Base-by-base conservation (phyloP, 805 yeast species). In the Pichia nakasei region DNA sequence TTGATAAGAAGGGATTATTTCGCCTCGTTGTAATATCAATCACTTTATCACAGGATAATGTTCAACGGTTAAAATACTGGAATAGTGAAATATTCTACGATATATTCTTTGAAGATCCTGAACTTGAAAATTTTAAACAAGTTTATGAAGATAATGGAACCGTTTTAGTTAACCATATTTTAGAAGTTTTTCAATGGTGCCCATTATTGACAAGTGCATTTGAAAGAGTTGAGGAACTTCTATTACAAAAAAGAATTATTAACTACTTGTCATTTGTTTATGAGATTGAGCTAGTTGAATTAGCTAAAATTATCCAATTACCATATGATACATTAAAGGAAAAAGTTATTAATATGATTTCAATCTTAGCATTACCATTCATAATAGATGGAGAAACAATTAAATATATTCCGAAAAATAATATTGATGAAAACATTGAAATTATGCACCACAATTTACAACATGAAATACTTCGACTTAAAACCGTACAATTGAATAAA, bases 21-120 rank as follows among this genome's bases (percentile, higher is more conserved):
- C 12, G 17, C 12, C 9, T 29, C 32, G 15, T 29, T 8, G 13
- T 8, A 15, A 2, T 29, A 3, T 29, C 17, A 4, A 29, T 29
- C 13, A 29, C 15, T 29, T 15, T 29, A 12, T 7, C 17, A 13
- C 17, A 29, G 8, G 13, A 29, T 4, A 19, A 50, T 50, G 4
- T 4, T 55, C 52, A 9, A 54, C 55, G 24, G 17, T 20, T 9
- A 18, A 37, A 12, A 3, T 35, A 12, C 12, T 41, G 32, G 50
- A 52, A 5, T 9, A 19, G 9, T 9, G 17, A 29, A 7, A 37
- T 13, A 27, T 22, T 29, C 13, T 17, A 26, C 17, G 33, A 37
- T 26, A 6, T 58, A 4, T 8, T 50, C 17, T 12, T 22, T 4
- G 54, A 48, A 9, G 37, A 39, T 39, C 20, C 42, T 45, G 1